A percentile compares a stretch with the other conserved stretches of the same genome.
phyloP scores from a whole-genome alignment of 2,329 filamentous ascomycete species.

The Zasmidium citrigriseum region DNA sequence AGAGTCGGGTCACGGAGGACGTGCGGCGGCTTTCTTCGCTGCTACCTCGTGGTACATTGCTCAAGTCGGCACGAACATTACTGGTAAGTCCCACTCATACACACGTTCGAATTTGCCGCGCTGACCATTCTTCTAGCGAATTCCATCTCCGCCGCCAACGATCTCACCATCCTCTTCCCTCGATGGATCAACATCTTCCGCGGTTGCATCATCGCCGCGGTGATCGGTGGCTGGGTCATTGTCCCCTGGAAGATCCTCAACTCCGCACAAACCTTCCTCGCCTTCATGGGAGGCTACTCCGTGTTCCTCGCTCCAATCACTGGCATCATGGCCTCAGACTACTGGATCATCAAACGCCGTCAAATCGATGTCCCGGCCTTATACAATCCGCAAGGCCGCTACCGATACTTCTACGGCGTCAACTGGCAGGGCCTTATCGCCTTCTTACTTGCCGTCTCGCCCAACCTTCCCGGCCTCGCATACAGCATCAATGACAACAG shows the following conservation, averaged over 20 bases:
- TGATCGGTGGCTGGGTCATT: slow-evolving; percentile 41
- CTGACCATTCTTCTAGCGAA: slow-evolving; percentile 33
- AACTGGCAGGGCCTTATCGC: slow-evolving; percentile 63
- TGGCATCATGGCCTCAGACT: slow-evolving; percentile 61
- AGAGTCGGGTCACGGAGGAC: slow-evolving; percentile 22
- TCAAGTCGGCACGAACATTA: slow-evolving; percentile 54
- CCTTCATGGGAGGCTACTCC: slow-evolving; percentile 62
- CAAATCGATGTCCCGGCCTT: slow-evolving; percentile 55
- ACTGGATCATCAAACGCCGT: slow-evolving; percentile 54
- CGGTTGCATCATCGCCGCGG: slow-evolving; percentile 38
- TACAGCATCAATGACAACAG: slow-evolving; percentile 42
- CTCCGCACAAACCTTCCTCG: slow-evolving; percentile 38
- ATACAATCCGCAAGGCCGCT: slow-evolving; percentile 52
- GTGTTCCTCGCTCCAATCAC: slow-evolving; percentile 67
- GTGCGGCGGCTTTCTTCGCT: slow-evolving; percentile 31
- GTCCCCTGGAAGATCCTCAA: slow-evolving; percentile 33
- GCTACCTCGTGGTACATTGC: slow-evolving; percentile 51
- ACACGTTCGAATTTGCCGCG: not conserved
- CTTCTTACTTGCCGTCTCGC: slow-evolving; percentile 58
- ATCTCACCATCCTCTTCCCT: slow-evolving; percentile 54
- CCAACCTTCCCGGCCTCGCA: slow-evolving; percentile 58
- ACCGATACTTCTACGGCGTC: slow-evolving; percentile 53
- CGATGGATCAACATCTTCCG: slow-evolving; percentile 50
- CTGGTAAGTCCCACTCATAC: slow-evolving; percentile 24
- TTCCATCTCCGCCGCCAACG: slow-evolving; percentile 55